phyloP scores from a whole-genome alignment of 202 grass and related monocot genomes.

The Zizania palustris region DNA sequence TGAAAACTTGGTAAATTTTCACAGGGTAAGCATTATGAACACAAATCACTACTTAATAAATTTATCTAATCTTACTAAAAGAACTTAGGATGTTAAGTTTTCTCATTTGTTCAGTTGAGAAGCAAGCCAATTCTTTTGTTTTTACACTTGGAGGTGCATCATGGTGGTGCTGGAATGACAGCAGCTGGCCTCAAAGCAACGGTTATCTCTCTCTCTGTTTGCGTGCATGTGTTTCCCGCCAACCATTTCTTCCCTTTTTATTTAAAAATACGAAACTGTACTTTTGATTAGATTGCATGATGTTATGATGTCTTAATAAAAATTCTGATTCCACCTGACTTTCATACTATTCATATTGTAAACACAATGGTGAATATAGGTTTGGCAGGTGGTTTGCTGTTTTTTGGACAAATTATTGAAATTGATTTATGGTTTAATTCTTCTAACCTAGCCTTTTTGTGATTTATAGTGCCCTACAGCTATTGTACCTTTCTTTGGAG shows the following conservation, averaged over 20 bases:
- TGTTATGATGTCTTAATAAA: neutral
- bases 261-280: too few relatives aligned
- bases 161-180: conserved; percentile 94
- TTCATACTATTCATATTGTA: conserved; percentile 22
- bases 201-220: conserved; percentile 39
- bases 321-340: neutral
- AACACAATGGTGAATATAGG: neutral
- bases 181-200: conserved; percentile 89
- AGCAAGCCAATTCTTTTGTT: conserved; percentile 3
- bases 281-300: neutral
- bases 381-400: too few relatives aligned
- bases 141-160: conserved; percentile 68
- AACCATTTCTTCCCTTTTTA: too few relatives aligned
- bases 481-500: too few relatives aligned
- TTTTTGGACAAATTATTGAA: too few relatives aligned
- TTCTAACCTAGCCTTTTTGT: too few relatives aligned
- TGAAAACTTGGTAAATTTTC: too few relatives aligned
- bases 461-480: too few relatives aligned
- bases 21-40: neutral
- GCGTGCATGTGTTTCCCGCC: too few relatives aligned
- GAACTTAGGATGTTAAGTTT: neutral
- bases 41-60: too few relatives aligned
- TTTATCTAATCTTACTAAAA: conserved; percentile 2
- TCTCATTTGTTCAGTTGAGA: neutral
- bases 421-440: too few relatives aligned